These are phyloP conservation scores for Wickerhamomyces subpelliculosus DNA, from an alignment of 805 yeast species.

Conservation along the genomic window DNA sequence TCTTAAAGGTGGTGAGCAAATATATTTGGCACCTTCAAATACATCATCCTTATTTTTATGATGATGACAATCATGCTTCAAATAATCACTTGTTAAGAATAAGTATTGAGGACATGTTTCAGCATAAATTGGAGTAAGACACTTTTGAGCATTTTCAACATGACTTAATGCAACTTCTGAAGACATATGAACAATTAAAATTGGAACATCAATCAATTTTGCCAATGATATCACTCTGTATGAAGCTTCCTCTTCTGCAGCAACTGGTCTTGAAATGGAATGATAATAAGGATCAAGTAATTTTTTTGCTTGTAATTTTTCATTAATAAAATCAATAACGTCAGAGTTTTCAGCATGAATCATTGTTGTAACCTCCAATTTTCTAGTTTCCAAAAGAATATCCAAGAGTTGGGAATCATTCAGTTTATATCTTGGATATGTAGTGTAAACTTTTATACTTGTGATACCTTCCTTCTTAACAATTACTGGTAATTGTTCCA, in stretches of 20 bases:
- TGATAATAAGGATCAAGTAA: slow-evolving; percentile 38
- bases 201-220: slow-evolving; percentile 37
- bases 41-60: slow-evolving; percentile 15
- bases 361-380: slow-evolving; percentile 38
- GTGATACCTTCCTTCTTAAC: slow-evolving; percentile 33
- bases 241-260: slow-evolving; percentile 44
- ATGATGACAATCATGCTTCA: slow-evolving; percentile 23
- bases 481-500: slow-evolving; percentile 27
- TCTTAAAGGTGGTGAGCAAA: slow-evolving; percentile 45
- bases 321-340: slow-evolving; percentile 33
- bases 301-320: slow-evolving; percentile 31
- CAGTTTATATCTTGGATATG: slow-evolving; percentile 36
- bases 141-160: slow-evolving; percentile 36
- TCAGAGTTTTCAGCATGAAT: slow-evolving; percentile 48
- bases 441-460: slow-evolving; percentile 38
- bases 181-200: slow-evolving; percentile 42
- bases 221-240: slow-evolving; percentile 39
- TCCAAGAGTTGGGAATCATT: slow-evolving; percentile 34
- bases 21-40: slow-evolving; percentile 42
- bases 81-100: slow-evolving; percentile 32
- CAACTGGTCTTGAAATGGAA: slow-evolving; percentile 36
- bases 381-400: slow-evolving; percentile 31
- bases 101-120: slow-evolving; percentile 48
- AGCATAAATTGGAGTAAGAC: slow-evolving; percentile 35
- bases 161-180: slow-evolving; percentile 33